A percentile compares a stretch with the other conserved stretches of the same genome.
These are phyloP conservation scores for Lodderomyces parapsilosis DNA, from an alignment of 1,139 yeast genomes.

Conservation along the genomic window DNA sequence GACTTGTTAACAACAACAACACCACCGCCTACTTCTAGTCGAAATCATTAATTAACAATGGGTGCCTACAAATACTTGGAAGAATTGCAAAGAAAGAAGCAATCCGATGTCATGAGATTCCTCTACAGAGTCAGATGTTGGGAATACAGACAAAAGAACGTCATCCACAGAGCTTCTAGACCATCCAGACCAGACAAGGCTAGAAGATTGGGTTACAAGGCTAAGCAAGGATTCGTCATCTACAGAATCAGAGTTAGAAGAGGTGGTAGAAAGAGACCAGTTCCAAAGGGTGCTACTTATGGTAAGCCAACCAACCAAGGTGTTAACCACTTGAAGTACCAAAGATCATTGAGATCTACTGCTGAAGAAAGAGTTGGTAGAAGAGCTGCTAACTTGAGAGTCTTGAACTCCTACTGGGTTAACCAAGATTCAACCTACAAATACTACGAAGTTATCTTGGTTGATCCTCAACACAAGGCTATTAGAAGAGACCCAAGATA, in stretches of 20 bases:
- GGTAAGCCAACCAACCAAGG: constrained; percentile 99
- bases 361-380: constrained; percentile 99
- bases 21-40: not conserved
- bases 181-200: constrained; percentile 99
- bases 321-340: constrained; percentile 99
- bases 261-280: constrained; percentile 99
- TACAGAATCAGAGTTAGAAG: constrained; percentile 99
- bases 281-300: constrained; percentile 99
- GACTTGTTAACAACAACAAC: not conserved
- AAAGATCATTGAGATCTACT: constrained; percentile 94
- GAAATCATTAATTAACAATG: constrained; percentile 47
- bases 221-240: constrained; percentile 99
- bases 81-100: constrained; percentile 99
- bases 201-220: constrained; percentile 99
- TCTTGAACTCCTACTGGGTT: constrained; percentile 99
- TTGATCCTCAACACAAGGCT: constrained; percentile 98
- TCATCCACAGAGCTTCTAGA: constrained; percentile 97
- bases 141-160: constrained; percentile 99
- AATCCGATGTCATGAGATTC: constrained; percentile 99
- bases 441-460: constrained; percentile 95
- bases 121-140: constrained; percentile 99
- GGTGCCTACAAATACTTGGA: constrained; percentile 99
- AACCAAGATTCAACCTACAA: constrained; percentile 99
- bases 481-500: constrained; percentile 98
- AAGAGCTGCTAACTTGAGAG: constrained; percentile 98